A percentile compares a stretch with the other conserved stretches of the same genome.
These are phyloP conservation scores for Spathaspora hagerdaliae DNA, from an alignment of 805 yeast genomes.

Conservation along the genomic window DNA sequence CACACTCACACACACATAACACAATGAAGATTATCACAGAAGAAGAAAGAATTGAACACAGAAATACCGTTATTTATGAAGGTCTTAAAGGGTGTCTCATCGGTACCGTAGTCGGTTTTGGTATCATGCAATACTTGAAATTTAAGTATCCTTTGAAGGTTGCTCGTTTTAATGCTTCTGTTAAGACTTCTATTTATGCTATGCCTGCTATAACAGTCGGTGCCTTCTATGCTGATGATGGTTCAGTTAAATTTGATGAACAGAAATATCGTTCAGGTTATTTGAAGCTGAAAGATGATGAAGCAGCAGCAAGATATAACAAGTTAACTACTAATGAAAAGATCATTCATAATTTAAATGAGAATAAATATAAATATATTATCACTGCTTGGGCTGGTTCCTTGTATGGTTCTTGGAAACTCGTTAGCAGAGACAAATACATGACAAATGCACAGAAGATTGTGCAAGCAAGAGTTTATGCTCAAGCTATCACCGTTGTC, in stretches of 20 bases:
- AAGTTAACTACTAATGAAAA: constrained; percentile 47
- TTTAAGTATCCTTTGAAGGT: constrained; percentile 42
- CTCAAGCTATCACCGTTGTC: constrained; percentile 74
- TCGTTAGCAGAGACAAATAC: constrained; percentile 64
- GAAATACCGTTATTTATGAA: constrained; percentile 53
- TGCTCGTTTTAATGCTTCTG: constrained; percentile 28
- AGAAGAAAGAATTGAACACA: constrained; percentile 67
- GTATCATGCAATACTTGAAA: constrained; percentile 42
- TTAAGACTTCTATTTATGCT: constrained; percentile 62
- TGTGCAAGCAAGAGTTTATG: constrained; percentile 85
- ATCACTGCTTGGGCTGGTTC: constrained; percentile 78
- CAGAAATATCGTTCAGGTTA: constrained; percentile 51
- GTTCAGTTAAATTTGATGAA: constrained; percentile 64
- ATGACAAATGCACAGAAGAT: constrained; percentile 73
- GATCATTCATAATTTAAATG: constrained; percentile 43
- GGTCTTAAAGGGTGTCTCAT: constrained; percentile 55
- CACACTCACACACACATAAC: background rate
- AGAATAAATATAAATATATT: constrained; percentile 63
- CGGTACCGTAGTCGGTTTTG: constrained; percentile 57
- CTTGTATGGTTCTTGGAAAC: constrained; percentile 70
- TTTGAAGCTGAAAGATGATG: constrained; percentile 37
- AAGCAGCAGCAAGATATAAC: constrained; percentile 51
- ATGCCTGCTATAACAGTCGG: constrained; percentile 63
- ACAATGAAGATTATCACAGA: constrained; percentile 64
- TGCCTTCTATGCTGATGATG: constrained; percentile 66